Evolutionary conservation across 2,329 filamentous ascomycete genomes (phyloP).

Genomic region (Paramyrothecium sp.): DNA sequence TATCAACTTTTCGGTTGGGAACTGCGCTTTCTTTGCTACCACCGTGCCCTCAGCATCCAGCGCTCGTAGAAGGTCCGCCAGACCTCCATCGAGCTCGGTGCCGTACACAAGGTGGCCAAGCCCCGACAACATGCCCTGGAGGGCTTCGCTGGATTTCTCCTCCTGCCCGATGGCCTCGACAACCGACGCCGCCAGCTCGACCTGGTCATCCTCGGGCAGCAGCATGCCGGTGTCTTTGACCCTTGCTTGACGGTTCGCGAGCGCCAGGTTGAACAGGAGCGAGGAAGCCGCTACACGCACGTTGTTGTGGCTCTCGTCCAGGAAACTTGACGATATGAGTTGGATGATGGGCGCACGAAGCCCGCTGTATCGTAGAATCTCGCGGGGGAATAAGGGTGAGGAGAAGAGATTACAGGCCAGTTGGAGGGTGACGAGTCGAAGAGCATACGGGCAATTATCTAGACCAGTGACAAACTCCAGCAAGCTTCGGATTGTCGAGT

Average conservation of each 20-base stretch:
- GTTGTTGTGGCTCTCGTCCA: constrained; percentile 72
- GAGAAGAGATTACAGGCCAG: constrained; percentile 83
- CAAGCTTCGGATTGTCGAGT: constrained; percentile 62
- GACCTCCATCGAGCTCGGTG: constrained; percentile 65
- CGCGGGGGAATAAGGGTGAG: constrained; percentile 66
- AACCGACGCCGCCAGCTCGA: constrained; percentile 78
- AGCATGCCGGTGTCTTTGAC: constrained; percentile 54
- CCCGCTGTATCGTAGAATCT: constrained; percentile 51
- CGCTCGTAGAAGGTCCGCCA: constrained; percentile 75
- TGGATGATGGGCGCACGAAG: constrained; percentile 61
- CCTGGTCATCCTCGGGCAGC: constrained; percentile 68
- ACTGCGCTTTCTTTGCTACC: constrained; percentile 51
- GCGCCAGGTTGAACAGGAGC: constrained; percentile 78
- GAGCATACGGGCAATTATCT: constrained; percentile 68
- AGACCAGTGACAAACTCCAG: constrained; percentile 58
- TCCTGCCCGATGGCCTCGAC: constrained; percentile 69
- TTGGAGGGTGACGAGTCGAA: constrained; percentile 81
- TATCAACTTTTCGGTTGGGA: constrained; percentile 58
- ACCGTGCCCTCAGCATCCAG: constrained; percentile 73
- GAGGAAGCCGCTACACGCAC: constrained; percentile 80
- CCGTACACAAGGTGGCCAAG: constrained; percentile 76
- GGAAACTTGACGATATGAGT: constrained; percentile 73
- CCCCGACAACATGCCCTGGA: constrained; percentile 74
- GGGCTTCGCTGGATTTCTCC: constrained; percentile 63
- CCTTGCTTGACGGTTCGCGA: constrained; percentile 66